Percentiles rank a stretch among this genome's conserved stretches.
Conservation (phyloP, 768 basidiomycete species). For the Candolleomyces efflorescens region DNA sequence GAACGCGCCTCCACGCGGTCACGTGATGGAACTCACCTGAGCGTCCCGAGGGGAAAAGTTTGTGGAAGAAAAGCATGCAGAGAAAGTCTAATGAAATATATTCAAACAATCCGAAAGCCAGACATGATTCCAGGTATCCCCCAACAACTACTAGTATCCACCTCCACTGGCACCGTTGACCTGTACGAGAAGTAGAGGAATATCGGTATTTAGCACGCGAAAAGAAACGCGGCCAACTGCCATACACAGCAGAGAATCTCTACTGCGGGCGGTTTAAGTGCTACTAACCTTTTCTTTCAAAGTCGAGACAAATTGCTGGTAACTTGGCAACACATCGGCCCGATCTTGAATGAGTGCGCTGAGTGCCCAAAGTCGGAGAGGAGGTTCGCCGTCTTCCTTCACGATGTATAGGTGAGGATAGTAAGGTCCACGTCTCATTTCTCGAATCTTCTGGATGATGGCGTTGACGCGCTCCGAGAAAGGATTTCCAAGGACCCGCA, state of each 20-base stretch:
- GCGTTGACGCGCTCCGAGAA: constrained; percentile 97
- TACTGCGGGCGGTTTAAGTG: constrained; percentile 11
- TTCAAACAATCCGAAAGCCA: no score
- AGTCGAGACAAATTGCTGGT: constrained; percentile 89
- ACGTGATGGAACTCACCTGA: background rate
- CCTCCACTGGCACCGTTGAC: constrained; percentile 23
- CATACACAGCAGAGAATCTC: background rate
- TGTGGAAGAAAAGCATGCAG: background rate
- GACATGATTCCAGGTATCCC: no score
- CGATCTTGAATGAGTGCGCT: constrained; percentile 94
- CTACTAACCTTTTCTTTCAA: constrained; percentile 82
- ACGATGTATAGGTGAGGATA: constrained; percentile 93
- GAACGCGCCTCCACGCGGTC: background rate
- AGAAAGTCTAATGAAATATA: background rate
- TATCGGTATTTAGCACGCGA: constrained; percentile 5
- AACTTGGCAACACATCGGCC: constrained; percentile 91
- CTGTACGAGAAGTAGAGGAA: constrained; percentile 13
- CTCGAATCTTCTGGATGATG: constrained; percentile 90
- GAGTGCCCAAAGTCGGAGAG: constrained; percentile 92
- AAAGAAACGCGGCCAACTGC: background rate
- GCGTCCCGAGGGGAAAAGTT: background rate
- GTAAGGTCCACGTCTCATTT: constrained; percentile 90
- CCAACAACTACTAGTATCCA: constrained; percentile 10
- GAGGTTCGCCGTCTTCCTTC: constrained; percentile 97
- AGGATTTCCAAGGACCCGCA: constrained; percentile 87